These are phyloP conservation scores for Kuraishia hungarica DNA, from an alignment of 805 yeast genomes.

Conservation along the genomic window DNA sequence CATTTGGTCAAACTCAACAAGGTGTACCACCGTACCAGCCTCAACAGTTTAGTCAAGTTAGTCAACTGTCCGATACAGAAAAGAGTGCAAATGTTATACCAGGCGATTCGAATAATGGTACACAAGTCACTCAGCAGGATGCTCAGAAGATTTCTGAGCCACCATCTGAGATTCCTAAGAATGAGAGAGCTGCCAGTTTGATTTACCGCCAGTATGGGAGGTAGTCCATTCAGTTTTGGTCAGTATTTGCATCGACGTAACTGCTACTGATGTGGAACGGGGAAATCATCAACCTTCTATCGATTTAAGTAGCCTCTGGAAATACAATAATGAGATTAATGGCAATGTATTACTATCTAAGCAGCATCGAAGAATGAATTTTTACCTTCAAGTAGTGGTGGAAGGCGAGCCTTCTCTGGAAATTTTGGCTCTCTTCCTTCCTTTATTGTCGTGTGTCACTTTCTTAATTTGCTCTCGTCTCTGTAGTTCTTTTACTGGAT, in stretches of 20 bases:
- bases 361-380: too few relatives aligned
- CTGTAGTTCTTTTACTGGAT: constrained; percentile 28
- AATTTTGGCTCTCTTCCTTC: constrained; percentile 24
- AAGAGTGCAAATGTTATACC: neutral
- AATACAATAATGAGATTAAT: neutral
- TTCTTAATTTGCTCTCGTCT: constrained; percentile 43
- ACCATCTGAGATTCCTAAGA: too few relatives aligned
- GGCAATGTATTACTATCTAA: neutral
- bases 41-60: neutral
- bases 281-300: too few relatives aligned
- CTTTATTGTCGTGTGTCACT: constrained; percentile 26
- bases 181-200: neutral
- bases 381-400: neutral
- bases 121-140: neutral
- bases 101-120: neutral
- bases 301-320: neutral
- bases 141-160: neutral
- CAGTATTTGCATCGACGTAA: too few relatives aligned
- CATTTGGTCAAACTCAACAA: neutral
- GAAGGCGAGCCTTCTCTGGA: neutral
- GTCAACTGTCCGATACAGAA: neutral
- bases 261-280: neutral
- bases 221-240: neutral
- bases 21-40: neutral
- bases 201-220: neutral